phyloP scores from a whole-genome alignment of 192 early-diverging fungal genomes.

The Glomus cerebriforme region DNA sequence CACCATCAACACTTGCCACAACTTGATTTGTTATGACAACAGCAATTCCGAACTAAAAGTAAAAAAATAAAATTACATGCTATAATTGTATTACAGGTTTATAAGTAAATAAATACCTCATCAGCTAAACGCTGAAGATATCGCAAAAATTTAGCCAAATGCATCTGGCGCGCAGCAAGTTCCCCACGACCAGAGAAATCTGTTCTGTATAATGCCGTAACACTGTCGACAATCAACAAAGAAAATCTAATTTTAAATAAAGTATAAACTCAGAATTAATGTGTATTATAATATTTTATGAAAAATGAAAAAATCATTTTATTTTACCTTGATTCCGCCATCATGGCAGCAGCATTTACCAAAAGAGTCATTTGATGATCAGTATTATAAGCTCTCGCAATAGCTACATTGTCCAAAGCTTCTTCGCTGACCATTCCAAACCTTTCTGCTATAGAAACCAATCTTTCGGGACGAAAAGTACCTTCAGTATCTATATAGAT shows the following conservation, averaged over 20 bases:
- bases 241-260: constrained; percentile 61
- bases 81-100: neutral
- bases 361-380: constrained; percentile 92
- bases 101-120: constrained; percentile 57
- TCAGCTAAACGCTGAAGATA: constrained; percentile 86
- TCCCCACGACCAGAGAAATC: constrained; percentile 96
- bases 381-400: constrained; percentile 92
- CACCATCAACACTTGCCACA: constrained; percentile 91
- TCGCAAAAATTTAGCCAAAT: constrained; percentile 88
- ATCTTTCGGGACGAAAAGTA: constrained; percentile 91
- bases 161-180: constrained; percentile 92
- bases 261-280: constrained; percentile 15
- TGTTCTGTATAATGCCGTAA: constrained; percentile 93
- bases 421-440: constrained; percentile 79
- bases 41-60: constrained; percentile 90
- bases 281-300: neutral
- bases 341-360: constrained; percentile 85
- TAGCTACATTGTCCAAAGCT: constrained; percentile 92
- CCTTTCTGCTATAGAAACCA: constrained; percentile 82
- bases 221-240: constrained; percentile 89
- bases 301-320: neutral
- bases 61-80: neutral
- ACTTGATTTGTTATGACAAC: constrained; percentile 99
- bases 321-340: constrained; percentile 73
- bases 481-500: constrained; percentile 97